phyloP scores from a whole-genome alignment of 2,329 filamentous ascomycete genomes.

The Mariannaea elegans region DNA sequence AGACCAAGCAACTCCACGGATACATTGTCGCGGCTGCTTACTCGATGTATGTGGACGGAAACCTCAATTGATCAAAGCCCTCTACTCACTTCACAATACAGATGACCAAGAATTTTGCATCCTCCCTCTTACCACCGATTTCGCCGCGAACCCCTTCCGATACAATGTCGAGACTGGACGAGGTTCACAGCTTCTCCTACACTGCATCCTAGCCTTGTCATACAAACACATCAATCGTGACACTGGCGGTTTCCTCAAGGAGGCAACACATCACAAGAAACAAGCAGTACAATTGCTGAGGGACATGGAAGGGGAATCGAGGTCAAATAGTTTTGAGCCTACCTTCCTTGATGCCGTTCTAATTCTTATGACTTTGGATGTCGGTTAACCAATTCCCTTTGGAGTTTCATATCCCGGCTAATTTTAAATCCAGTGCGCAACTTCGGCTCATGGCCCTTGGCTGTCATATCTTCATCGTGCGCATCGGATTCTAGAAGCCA shows the following conservation, averaged over 20 bases:
- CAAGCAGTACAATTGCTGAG: conserved; percentile 38
- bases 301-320: conserved; percentile 16
- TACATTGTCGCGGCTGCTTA: no score
- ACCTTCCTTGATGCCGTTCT: conserved; percentile 41
- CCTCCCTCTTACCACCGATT: conserved; percentile 44
- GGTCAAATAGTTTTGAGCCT: no score
- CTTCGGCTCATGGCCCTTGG: conserved; percentile 46
- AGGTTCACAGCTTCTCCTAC: conserved; percentile 42
- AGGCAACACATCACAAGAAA: conserved; percentile 35
- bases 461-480: conserved; percentile 37
- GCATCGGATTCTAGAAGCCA: conserved; percentile 36
- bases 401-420: no score
- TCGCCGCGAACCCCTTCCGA: conserved; percentile 45
- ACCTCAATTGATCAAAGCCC: no score
- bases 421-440: no score
- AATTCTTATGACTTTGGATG: conserved; percentile 46
- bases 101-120: conserved; percentile 48
- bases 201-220: conserved; percentile 44
- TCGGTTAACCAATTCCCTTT: no score
- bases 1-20: no score
- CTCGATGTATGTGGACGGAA: no score
- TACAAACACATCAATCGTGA: conserved; percentile 42
- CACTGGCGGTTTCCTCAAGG: conserved; percentile 31
- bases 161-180: conserved; percentile 31
- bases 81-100: no score